Evolutionary conservation across 345 rosid genomes (phyloP).

Genomic region (Nephelium lappaceum): DNA sequence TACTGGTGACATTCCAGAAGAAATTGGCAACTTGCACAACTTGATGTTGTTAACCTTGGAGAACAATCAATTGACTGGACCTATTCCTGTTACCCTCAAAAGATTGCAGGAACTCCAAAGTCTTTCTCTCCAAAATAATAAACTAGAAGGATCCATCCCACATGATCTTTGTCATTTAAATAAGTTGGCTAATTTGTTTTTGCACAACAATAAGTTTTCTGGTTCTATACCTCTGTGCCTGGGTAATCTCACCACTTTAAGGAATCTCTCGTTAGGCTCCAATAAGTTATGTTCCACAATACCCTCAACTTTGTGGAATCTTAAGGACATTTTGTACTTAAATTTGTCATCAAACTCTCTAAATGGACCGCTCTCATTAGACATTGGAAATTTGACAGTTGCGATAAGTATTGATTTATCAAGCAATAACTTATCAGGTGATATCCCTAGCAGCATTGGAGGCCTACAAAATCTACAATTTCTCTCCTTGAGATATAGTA

Average conservation of each 20-base stretch:
- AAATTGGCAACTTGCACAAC: background rate
- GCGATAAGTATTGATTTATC: background rate
- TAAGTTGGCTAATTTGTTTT: background rate
- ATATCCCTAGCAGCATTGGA: constrained; percentile 12
- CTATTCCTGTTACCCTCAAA: background rate
- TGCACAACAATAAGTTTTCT: background rate
- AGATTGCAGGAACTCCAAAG: background rate
- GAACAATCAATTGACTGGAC: constrained; percentile 11
- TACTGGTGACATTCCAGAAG: constrained; percentile 16
- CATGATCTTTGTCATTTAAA: background rate
- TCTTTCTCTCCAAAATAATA: background rate
- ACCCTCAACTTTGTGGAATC: background rate
- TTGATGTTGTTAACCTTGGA: background rate
- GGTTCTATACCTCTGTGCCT: background rate
- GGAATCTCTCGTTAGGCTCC: background rate
- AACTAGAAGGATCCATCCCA: constrained; percentile 8
- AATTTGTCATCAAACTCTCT: background rate
- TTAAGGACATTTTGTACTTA: background rate
- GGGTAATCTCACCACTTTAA: background rate
- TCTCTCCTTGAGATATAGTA: background rate
- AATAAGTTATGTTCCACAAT: background rate
- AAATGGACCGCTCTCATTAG: background rate
- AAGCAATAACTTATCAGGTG: constrained; percentile 13
- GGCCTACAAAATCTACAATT: background rate
- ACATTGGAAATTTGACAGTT: background rate